A percentile compares a stretch with the other conserved stretches of the same genome.
Conservation (phyloP, 2,329 filamentous ascomycete genomes). For the Dactylonectria estremocensis region DNA sequence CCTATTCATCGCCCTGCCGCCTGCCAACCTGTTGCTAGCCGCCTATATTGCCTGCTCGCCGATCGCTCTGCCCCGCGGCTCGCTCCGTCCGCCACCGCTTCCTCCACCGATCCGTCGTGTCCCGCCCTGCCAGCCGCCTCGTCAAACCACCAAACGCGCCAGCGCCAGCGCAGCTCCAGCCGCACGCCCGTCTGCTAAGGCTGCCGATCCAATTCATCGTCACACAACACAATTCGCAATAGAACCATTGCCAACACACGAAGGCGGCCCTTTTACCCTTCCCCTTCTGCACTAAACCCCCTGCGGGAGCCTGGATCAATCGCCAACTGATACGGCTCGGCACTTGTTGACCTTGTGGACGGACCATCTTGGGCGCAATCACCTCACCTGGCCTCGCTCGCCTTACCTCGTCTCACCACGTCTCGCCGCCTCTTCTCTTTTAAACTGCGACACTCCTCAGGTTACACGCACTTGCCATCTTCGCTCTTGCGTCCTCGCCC, state of each 20-base stretch:
- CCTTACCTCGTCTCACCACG: conserved; percentile 26
- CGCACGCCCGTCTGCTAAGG: not conserved
- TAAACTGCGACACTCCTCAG: conserved; percentile 22
- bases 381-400: conserved; percentile 26
- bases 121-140: conserved; percentile 18
- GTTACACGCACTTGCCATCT: conserved; percentile 12
- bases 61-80: conserved; percentile 26
- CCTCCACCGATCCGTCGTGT: conserved; percentile 18
- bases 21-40: not conserved
- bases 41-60: not conserved
- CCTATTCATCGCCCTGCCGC: no score
- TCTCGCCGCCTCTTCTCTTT: not conserved
- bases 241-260: not conserved
- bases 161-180: not conserved
- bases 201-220: conserved; percentile 25
- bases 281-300: conserved; percentile 21
- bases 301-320: conserved; percentile 37
- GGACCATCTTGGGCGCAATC: conserved; percentile 37
- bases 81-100: conserved; percentile 24
- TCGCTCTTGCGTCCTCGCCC: conserved; percentile 19
- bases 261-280: conserved; percentile 1
- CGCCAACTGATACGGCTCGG: conserved; percentile 38
- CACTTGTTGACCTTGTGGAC: conserved; percentile 40
- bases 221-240: not conserved
- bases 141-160: conserved; percentile 17